Base-by-base conservation (phyloP, 257 asterid genomes). In the Jasminum sambac region DNA sequence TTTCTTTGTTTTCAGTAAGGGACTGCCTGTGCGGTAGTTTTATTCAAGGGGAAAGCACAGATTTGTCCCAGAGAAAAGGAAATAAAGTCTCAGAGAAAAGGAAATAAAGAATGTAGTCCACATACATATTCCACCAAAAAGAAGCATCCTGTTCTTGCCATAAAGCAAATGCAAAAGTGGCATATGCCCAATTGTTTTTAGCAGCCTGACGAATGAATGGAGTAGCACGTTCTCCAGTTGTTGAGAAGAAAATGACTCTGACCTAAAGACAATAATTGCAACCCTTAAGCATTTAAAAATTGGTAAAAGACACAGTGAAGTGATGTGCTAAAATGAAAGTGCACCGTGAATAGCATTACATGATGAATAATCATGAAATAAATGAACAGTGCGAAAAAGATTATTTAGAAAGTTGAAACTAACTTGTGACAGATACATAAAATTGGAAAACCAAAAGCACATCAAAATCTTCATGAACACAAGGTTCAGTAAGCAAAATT, bases 161-260 rank as follows among this genome's bases (percentile, higher is more conserved):
- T 60, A 84, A 73, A 63, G 83, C 83, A 79, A 85, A 89, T 61
- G 89, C 99, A 68, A 91, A 94, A 69, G 87, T 71, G 42, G 96
- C 95, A 86, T 85, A 79, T 60, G 96, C 46, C 58, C 86, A 82
- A 77, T 94, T 89, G 65, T 78, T 82, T 79, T 64, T 82, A 71
- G 96, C 92, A 78, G 92, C 91, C 75, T 80, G 96, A 67, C 99
- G 99, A 70, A 91, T 78, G 73, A 89, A 82, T 44, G 99, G 99
- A 62, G 93, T 79, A 43, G 99, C 99, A 57, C 99, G 96, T 79
- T 94, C 97, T 78, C 99, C 99, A 12, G 96, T 85, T 79, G 81
- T 88, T 64, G 99, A 94, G 86, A 94, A 79, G 83, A 91, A 81
- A 73, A 94, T 85, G 69, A 91, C 96, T 84, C 82, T 94, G 74